Base-by-base conservation (phyloP, 2,329 filamentous ascomycete species). In the Fusarium scirpi region DNA sequence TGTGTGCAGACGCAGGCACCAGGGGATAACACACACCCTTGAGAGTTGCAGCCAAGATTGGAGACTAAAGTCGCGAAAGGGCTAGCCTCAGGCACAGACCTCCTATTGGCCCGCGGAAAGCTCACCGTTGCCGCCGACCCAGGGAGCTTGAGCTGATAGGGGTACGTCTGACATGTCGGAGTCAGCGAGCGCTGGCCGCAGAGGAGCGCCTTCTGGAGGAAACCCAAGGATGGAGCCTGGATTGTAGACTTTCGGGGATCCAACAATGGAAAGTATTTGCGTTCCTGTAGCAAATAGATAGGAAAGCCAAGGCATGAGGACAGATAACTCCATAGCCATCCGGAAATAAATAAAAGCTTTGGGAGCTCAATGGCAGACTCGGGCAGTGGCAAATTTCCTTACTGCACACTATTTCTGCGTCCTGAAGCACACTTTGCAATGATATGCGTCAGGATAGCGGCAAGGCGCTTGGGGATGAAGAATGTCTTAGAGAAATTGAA, bases 51-150 rank as follows among this genome's bases (percentile, higher is more conserved):
- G 55, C 61, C 63, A 70, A 58, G 44, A 27, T 66, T 52, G 44
- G 45, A 48, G 41, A 25, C 61, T 48, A 64, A 40, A 40, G 16
- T 57, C 40, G 29, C 8, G 72, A 67, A 53, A 8, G 76, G 79
- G 55, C 74, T 80, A 80, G 81, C 76, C 74, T 68, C 80, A 83
- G 80, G 80, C 67, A 82, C 81, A 76, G 69, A 34, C 20, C 32
- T 71, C n/a, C 77, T 65, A 83, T 84, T 84, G 82, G 82, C 47
- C 45, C 76, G 78, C 80, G 77, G 78, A 79, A 77, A 58, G 12
- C 38, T 27, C 41, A 48, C 44, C 41, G 52, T 52, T 67, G 58
- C 72, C 67, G 73, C 38, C 24, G 60, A 45, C 38, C 47, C 54
- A 58, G 58, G 63, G 48, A 62, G 57, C 16, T 46, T 45, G 40